Evolutionary conservation across 495 filamentous ascomycete species (phyloP).

Genomic region (Corynascus novoguineensis): DNA sequence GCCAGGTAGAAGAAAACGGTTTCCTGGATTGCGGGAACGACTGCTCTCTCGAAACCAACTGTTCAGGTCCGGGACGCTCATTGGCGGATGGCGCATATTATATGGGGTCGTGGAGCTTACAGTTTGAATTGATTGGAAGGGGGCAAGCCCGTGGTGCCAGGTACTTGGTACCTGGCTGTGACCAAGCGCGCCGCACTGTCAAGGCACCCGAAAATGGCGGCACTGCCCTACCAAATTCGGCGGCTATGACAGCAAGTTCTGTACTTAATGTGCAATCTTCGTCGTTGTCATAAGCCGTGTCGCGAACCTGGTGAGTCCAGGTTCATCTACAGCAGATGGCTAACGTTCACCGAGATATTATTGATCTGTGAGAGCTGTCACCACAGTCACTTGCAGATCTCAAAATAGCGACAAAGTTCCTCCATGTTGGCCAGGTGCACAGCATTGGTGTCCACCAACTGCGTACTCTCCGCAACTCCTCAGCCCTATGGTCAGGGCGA

Average conservation of each 20-base stretch:
- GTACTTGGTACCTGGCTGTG: constrained; percentile 12
- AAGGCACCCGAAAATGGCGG: constrained; percentile 12
- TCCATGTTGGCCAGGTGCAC: too few relatives aligned
- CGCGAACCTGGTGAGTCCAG: too few relatives aligned
- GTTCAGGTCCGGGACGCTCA: constrained; percentile 5
- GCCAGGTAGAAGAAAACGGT: too few relatives aligned
- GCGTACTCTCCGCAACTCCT: too few relatives aligned
- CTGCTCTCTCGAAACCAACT: background rate
- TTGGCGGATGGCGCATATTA: constrained; percentile 2
- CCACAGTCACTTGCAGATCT: too few relatives aligned
- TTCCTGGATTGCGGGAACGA: constrained; percentile 7
- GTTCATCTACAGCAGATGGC: too few relatives aligned
- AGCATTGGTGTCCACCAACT: too few relatives aligned
- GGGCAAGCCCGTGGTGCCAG: background rate
- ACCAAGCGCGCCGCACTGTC: constrained; percentile 11
- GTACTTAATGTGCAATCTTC: background rate
- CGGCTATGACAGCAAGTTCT: constrained; percentile 10
- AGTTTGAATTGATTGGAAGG: background rate
- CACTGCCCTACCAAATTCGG: constrained; percentile 12
- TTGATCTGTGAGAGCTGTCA: too few relatives aligned
- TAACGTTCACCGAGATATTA: too few relatives aligned
- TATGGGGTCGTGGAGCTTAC: background rate
- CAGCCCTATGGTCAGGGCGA: too few relatives aligned
- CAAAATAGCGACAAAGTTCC: too few relatives aligned
- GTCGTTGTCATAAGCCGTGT: too few relatives aligned